Conservation (phyloP, 805 yeast genomes). For the Candida odintsovae region DNA sequence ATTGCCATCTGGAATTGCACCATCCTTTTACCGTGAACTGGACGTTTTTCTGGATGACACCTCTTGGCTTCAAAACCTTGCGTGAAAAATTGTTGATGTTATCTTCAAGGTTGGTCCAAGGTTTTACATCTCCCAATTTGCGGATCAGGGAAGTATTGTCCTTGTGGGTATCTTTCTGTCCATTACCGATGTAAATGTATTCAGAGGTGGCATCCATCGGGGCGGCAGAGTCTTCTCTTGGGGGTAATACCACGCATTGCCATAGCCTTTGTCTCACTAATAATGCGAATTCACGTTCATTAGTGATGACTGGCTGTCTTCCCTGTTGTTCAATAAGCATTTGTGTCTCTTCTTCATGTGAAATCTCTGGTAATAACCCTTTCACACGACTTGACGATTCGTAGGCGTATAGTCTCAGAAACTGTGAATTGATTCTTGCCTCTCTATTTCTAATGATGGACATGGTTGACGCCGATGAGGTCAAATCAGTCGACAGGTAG, state of each 20-base stretch:
- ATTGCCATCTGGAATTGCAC: conserved; percentile 22
- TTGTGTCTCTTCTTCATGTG: conserved; percentile 28
- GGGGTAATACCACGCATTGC: conserved; percentile 47
- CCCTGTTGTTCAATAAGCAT: conserved; percentile 4
- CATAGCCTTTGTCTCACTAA: conserved; percentile 45
- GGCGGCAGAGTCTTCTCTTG: conserved; percentile 38
- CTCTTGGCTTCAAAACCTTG: conserved; percentile 15
- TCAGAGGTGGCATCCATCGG: conserved; percentile 19
- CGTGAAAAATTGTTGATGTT: conserved; percentile 5
- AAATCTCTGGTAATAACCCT: conserved; percentile 27
- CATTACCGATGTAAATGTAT: conserved; percentile 16
- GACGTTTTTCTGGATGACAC: conserved; percentile 13
- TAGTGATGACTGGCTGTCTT: conserved; percentile 5
- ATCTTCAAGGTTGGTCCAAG: conserved; percentile 26
- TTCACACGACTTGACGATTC: conserved; percentile 37
- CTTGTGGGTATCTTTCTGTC: conserved; percentile 1
- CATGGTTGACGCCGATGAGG: background rate
- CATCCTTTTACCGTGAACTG: conserved; percentile 27
- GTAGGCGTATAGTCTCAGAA: conserved; percentile 43
- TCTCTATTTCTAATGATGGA: conserved; percentile 31
- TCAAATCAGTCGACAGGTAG: conserved; percentile 1
- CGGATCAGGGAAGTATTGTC: conserved; percentile 17
- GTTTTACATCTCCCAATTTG: conserved; percentile 17
- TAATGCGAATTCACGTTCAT: conserved; percentile 33
- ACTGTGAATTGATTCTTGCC: conserved; percentile 43